phyloP scores from a whole-genome alignment of 2,329 filamentous ascomycete species.

The Xylariales sp. region DNA sequence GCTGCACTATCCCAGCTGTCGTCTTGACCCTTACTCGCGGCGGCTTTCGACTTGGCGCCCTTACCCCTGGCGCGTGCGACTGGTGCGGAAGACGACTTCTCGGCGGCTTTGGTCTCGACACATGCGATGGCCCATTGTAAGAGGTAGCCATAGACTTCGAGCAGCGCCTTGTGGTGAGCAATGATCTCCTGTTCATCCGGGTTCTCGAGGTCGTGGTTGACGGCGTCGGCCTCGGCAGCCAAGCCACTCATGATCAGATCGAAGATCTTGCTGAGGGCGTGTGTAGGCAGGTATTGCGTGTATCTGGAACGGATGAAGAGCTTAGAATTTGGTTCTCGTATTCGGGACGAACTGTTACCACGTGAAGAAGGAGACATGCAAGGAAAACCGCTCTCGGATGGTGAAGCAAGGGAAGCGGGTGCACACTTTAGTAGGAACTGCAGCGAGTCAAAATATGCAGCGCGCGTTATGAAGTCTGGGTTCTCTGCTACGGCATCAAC shows the following conservation, averaged over 20 bases:
- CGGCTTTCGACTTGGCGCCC: conserved; percentile 69
- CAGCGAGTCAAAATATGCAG: conserved; percentile 80
- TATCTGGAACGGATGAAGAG: conserved; percentile 67
- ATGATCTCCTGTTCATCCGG: conserved; percentile 83
- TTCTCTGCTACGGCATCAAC: conserved; percentile 89
- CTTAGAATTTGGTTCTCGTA: conserved; percentile 54
- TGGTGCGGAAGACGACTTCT: conserved; percentile 73
- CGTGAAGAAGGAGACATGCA: conserved; percentile 5
- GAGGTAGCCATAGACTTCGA: conserved; percentile 92
- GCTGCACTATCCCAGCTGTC: conserved; percentile 81
- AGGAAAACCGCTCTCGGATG: conserved; percentile 16
- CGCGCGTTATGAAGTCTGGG: conserved; percentile 78
- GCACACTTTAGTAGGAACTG: conserved; percentile 96
- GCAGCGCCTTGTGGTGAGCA: conserved; percentile 79
- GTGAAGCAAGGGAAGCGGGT: conserved; percentile 43
- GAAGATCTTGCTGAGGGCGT: conserved; percentile 86
- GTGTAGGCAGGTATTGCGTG: conserved; percentile 70
- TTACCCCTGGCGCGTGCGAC: conserved; percentile 69
- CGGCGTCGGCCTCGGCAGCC: conserved; percentile 77
- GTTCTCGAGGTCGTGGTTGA: conserved; percentile 80
- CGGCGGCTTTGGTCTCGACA: conserved; percentile 89
- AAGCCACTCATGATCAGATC: conserved; percentile 84
- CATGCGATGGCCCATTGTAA: conserved; percentile 92
- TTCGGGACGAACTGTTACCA: conserved; percentile 15
- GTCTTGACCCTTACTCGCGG: conserved; percentile 59